phyloP scores from a whole-genome alignment of 1,284 basidiomycete species.

The Schizophyllum amplum region DNA sequence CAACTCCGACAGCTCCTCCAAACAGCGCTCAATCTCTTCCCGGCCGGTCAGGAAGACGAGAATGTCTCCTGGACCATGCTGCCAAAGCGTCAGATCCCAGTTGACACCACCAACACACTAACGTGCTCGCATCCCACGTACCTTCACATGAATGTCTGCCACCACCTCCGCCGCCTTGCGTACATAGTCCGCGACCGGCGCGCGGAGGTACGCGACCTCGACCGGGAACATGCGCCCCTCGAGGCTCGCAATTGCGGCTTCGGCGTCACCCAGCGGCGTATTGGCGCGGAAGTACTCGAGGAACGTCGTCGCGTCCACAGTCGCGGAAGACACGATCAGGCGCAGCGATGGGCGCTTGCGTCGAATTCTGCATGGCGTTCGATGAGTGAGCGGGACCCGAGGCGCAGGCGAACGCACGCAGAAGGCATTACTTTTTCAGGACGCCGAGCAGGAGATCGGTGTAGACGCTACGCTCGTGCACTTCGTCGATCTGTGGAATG shows the following conservation, averaged over 20 bases:
- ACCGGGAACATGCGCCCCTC: conserved; percentile 94
- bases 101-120: not conserved
- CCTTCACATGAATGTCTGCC: conserved; percentile 82
- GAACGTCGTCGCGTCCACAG: conserved; percentile 86
- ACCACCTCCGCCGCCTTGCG: conserved; percentile 78
- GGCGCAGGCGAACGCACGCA: not conserved
- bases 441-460: conserved; percentile 92
- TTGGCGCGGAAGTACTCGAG: conserved; percentile 67
- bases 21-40: conserved; percentile 89
- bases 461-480: conserved; percentile 91
- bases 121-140: conserved; percentile 22
- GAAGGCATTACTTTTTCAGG: conserved; percentile 90
- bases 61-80: conserved; percentile 81
- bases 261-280: conserved; percentile 25
- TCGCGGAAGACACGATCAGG: conserved; percentile 91
- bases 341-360: conserved; percentile 84
- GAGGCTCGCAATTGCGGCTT: conserved; percentile 78
- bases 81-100: not conserved
- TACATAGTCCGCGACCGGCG: conserved; percentile 77
- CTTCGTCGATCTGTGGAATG: conserved; percentile 84
- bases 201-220: conserved; percentile 68
- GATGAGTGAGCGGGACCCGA: not conserved
- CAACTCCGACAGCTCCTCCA: conserved; percentile 77
- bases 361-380: conserved; percentile 53
- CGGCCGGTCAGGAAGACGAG: conserved; percentile 94